phyloP scores from a whole-genome alignment of 164 flowering plant genomes.

The Piper betle region DNA sequence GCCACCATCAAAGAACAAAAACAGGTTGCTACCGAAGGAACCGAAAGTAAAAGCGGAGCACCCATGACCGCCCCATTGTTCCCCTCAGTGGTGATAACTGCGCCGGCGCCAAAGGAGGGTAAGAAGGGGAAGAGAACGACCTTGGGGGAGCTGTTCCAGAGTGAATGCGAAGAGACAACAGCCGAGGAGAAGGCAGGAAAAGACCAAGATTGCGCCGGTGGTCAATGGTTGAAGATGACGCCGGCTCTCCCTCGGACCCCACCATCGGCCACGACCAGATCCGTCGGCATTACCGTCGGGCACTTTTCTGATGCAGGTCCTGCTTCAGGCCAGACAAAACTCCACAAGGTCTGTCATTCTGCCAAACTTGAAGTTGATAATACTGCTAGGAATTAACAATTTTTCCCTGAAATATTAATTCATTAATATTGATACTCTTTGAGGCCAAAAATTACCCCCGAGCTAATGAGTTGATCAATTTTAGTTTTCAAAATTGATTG shows the following conservation, averaged over 20 bases:
- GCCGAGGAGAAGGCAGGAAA: constrained; percentile 15
- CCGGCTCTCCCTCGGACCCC: constrained; percentile 38
- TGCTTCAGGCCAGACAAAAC: constrained; percentile 45
- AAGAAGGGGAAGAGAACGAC: constrained; percentile 74
- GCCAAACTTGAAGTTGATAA: background rate
- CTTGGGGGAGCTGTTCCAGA: constrained; percentile 81
- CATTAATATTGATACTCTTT: no score
- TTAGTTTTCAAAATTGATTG: no score
- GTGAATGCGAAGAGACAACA: constrained; percentile 35
- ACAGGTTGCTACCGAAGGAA: no score
- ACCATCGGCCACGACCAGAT: constrained; percentile 19
- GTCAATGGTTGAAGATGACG: constrained; percentile 46
- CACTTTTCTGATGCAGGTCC: constrained; percentile 28
- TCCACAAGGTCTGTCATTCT: constrained; percentile 38
- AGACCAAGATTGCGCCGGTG: constrained; percentile 42
- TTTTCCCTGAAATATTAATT: no score
- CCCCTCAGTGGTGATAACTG: no score
- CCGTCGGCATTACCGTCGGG: constrained; percentile 15
- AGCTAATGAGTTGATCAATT: no score
- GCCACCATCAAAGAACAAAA: no score
- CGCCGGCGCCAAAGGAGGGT: constrained; percentile 10
- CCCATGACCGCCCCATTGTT: no score
- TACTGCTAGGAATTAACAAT: no score
- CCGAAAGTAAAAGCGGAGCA: no score
- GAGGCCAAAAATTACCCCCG: no score